Percentiles rank a stretch among this genome's conserved stretches.
Evolutionary conservation across 2,329 filamentous ascomycete genomes (phyloP).

Genomic region (Capronia coronata): DNA sequence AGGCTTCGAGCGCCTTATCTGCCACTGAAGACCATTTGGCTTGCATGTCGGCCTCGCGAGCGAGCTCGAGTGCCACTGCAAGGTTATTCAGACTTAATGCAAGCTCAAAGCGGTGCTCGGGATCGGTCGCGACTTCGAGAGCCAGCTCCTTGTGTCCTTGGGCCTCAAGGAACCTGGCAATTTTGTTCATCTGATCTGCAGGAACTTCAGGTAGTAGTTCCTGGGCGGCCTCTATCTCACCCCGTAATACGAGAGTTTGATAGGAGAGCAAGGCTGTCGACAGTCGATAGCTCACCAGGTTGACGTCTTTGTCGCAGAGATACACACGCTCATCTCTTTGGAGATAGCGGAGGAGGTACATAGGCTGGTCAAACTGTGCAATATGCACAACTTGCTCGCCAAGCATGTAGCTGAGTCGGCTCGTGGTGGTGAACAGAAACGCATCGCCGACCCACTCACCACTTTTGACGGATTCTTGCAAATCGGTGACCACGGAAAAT

Average conservation of each 20-base stretch:
- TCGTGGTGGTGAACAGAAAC: conserved; percentile 97
- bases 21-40: conserved; percentile 99
- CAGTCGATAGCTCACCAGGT: conserved; percentile 80
- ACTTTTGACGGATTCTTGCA: conserved; percentile 85
- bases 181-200: conserved; percentile 93
- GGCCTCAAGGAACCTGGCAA: conserved; percentile 92
- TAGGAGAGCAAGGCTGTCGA: conserved; percentile 93
- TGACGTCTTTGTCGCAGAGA: conserved; percentile 90
- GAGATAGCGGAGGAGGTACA: conserved; percentile 94
- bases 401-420: conserved; percentile 95
- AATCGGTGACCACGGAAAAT: conserved; percentile 93
- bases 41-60: conserved; percentile 74
- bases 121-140: conserved; percentile 85
- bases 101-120: conserved; percentile 94
- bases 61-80: conserved; percentile 76
- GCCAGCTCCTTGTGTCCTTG: conserved; percentile 96
- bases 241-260: conserved; percentile 88
- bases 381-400: conserved; percentile 97
- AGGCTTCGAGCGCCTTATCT: conserved; percentile 76
- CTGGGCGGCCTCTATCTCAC: conserved; percentile 83
- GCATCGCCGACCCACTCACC: conserved; percentile 98
- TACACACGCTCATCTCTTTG: conserved; percentile 93
- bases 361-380: conserved; percentile 89
- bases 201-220: conserved; percentile 80
- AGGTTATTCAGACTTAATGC: conserved; percentile 76